A percentile compares a stretch with the other conserved stretches of the same genome.
These are phyloP conservation scores for Panicum hallii DNA, from an alignment of 202 grass and related monocot genomes.

Conservation along the genomic window DNA sequence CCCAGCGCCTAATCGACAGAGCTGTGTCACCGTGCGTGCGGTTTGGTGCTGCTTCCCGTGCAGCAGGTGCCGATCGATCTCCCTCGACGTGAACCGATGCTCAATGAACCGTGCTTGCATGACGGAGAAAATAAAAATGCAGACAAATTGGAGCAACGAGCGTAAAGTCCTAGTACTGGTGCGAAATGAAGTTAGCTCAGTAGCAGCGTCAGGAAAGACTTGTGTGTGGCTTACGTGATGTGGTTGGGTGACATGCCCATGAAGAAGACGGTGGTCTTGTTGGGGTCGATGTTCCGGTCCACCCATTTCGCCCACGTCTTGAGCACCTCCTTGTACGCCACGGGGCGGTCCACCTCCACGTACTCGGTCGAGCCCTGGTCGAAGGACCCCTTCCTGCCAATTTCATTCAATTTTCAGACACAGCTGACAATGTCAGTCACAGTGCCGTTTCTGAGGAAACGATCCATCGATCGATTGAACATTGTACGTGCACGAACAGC, in stretches of 20 bases:
- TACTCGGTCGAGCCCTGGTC: slow-evolving; percentile 72
- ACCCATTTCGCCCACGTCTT: slow-evolving; percentile 92
- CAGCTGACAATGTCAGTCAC: neutral
- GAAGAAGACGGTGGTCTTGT: slow-evolving; percentile 85
- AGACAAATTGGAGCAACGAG: neutral
- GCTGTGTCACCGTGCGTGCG: neutral
- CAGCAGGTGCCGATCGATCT: neutral
- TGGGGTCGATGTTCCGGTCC: slow-evolving; percentile 85
- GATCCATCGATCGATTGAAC: too few relatives aligned
- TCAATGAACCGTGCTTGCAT: slow-evolving; percentile 23
- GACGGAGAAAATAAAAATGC: neutral
- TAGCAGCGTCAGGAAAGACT: neutral
- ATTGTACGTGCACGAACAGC: too few relatives aligned
- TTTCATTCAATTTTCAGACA: too few relatives aligned
- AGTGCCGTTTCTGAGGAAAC: too few relatives aligned
- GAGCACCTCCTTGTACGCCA: slow-evolving; percentile 83
- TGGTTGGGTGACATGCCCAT: slow-evolving; percentile 98
- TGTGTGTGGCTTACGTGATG: slow-evolving; percentile 58
- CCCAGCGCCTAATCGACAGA: slow-evolving; percentile 29
- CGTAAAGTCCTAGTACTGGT: too few relatives aligned
- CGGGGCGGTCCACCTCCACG: slow-evolving; percentile 78
- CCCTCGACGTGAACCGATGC: neutral
- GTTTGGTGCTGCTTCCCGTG: neutral
- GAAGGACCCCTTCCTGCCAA: slow-evolving; percentile 70
- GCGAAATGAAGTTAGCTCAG: neutral